Evolutionary conservation across 2,329 filamentous ascomycete genomes (phyloP).

Genomic region (Fusarium paranaense): DNA sequence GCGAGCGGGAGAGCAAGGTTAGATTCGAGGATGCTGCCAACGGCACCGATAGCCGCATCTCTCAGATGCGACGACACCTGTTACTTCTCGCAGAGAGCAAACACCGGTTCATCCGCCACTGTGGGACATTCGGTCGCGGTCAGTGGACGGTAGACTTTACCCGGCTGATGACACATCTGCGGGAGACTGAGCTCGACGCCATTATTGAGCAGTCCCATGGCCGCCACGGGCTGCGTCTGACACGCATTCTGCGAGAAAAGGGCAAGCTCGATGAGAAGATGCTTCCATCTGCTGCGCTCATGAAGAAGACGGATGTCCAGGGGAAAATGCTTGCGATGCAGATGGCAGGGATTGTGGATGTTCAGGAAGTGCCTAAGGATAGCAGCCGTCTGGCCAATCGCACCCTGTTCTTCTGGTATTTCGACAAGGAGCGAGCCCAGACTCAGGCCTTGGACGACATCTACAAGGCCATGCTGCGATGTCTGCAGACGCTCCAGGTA

Average conservation of each 20-base stretch:
- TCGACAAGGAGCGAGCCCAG: slow-evolving; percentile 79
- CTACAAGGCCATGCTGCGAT: slow-evolving; percentile 91
- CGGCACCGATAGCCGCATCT: slow-evolving; percentile 60
- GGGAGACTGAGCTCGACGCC: slow-evolving; percentile 83
- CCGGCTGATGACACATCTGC: slow-evolving; percentile 76
- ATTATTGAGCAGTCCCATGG: slow-evolving; percentile 84
- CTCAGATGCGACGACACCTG: slow-evolving; percentile 79
- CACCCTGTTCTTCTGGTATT: slow-evolving; percentile 93
- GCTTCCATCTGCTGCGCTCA: slow-evolving; percentile 81
- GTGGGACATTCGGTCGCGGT: slow-evolving; percentile 70
- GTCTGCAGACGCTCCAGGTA: slow-evolving; percentile 81
- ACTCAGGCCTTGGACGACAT: slow-evolving; percentile 80
- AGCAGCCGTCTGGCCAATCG: slow-evolving; percentile 83
- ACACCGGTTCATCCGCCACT: slow-evolving; percentile 75
- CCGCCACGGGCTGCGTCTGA: slow-evolving; percentile 80
- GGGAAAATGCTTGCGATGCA: slow-evolving; percentile 88
- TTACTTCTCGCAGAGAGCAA: slow-evolving; percentile 77
- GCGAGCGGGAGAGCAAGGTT: slow-evolving; percentile 56
- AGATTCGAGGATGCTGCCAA: slow-evolving; percentile 63
- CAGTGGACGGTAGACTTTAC: slow-evolving; percentile 89
- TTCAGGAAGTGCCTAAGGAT: slow-evolving; percentile 94
- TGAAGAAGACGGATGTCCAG: slow-evolving; percentile 87
- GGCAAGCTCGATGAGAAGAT: slow-evolving; percentile 97
- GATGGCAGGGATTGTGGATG: slow-evolving; percentile 85
- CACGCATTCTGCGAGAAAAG: slow-evolving; percentile 85